phyloP scores from a whole-genome alignment of 306 rosid species.

The peach (Prunus persica) region DNA sequence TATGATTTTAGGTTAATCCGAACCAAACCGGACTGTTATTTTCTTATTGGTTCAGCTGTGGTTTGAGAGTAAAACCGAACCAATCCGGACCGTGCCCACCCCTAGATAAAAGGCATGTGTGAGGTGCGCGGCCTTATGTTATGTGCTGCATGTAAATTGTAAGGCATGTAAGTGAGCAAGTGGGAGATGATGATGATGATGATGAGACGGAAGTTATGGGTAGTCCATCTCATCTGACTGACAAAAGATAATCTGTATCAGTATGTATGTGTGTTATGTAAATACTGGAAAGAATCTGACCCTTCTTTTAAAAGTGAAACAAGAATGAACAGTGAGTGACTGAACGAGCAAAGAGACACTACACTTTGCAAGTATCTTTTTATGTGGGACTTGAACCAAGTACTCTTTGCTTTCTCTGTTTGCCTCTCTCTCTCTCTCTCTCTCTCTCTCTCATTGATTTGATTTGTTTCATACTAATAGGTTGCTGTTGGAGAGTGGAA shows the following conservation, averaged over 20 bases:
- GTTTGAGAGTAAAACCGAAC: too few relatives aligned
- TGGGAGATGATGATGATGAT: background rate
- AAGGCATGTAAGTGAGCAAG: background rate
- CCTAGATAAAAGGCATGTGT: too few relatives aligned
- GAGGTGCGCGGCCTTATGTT: too few relatives aligned
- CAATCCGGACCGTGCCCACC: too few relatives aligned
- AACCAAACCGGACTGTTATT: too few relatives aligned
- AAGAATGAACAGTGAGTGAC: constrained; percentile 6
- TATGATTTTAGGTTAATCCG: too few relatives aligned
- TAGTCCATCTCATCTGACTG: background rate
- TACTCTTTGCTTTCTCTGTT: background rate
- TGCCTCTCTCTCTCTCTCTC: background rate
- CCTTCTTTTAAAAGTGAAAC: background rate
- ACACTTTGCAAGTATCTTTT: background rate
- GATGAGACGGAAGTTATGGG: background rate
- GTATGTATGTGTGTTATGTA: background rate
- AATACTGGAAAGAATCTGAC: background rate
- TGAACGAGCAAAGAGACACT: constrained; percentile 7
- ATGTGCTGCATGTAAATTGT: too few relatives aligned
- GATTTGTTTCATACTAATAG: background rate
- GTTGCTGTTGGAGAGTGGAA: background rate
- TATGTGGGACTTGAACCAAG: constrained; percentile 7
- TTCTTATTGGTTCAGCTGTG: too few relatives aligned
- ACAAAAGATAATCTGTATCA: background rate
- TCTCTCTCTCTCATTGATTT: background rate